A percentile compares a stretch with the other conserved stretches of the same genome.
Evolutionary conservation across 495 filamentous ascomycete genomes (phyloP).

Genomic region (Daldinia childiae): DNA sequence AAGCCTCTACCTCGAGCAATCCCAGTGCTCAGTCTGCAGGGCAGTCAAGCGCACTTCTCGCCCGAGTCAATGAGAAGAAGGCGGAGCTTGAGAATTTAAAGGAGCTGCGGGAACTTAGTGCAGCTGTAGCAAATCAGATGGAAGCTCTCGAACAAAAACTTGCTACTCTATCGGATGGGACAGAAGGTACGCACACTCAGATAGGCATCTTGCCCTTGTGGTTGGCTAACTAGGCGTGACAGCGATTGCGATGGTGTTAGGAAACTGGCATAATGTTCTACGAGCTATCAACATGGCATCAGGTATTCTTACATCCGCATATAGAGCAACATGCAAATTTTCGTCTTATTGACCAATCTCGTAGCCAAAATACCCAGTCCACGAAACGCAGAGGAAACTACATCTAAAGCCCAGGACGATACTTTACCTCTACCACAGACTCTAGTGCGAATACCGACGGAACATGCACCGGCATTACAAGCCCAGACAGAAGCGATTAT

Average conservation of each 20-base stretch:
- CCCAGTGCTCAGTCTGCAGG: slow-evolving; percentile 57
- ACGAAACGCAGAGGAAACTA: slow-evolving; percentile 52
- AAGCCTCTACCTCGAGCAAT: slow-evolving; percentile 61
- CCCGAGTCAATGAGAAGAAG: slow-evolving; percentile 92
- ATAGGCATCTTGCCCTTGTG: not conserved
- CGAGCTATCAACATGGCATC: slow-evolving; percentile 95
- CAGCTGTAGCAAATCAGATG: slow-evolving; percentile 88
- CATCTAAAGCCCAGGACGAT: slow-evolving; percentile 48
- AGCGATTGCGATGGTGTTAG: slow-evolving; percentile 91
- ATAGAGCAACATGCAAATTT: not conserved
- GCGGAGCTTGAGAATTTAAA: slow-evolving; percentile 89
- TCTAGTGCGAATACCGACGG: slow-evolving; percentile 79
- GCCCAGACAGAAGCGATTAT: slow-evolving; percentile 57
- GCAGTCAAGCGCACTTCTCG: slow-evolving; percentile 82
- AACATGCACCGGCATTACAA: slow-evolving; percentile 68
- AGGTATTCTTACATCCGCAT: slow-evolving; percentile 64
- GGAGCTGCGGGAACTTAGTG: slow-evolving; percentile 88
- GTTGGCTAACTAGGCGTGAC: slow-evolving; percentile 22
- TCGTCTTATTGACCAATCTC: slow-evolving; percentile 17
- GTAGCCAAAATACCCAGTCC: slow-evolving; percentile 68
- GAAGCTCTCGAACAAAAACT: slow-evolving; percentile 88
- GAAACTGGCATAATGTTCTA: slow-evolving; percentile 97
- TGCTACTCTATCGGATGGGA: slow-evolving; percentile 86
- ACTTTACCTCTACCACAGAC: slow-evolving; percentile 75
- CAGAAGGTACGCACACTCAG: slow-evolving; percentile 72